Conservation (phyloP, 2,329 filamentous ascomycete genomes). For the Diaporthe eres region DNA sequence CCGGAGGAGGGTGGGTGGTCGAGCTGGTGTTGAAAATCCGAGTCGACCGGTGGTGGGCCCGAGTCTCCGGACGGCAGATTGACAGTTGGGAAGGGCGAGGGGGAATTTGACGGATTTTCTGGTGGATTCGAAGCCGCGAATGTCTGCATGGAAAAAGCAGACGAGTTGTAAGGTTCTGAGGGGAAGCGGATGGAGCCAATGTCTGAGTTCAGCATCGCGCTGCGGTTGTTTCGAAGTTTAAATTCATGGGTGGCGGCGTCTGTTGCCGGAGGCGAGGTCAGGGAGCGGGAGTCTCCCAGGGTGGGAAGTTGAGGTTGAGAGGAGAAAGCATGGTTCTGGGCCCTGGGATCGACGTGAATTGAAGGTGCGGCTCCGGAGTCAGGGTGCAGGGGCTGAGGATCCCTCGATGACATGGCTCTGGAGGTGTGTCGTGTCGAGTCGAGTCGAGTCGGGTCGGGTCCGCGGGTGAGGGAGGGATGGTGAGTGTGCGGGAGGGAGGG, state of each 20-base stretch:
- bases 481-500: slow-evolving; percentile 5
- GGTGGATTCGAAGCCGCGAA: slow-evolving; percentile 32
- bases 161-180: slow-evolving; percentile 36
- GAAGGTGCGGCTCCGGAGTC: slow-evolving; percentile 37
- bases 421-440: slow-evolving; percentile 6
- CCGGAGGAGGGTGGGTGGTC: slow-evolving; percentile 37
- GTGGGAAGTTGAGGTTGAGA: slow-evolving; percentile 33
- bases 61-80: slow-evolving; percentile 41
- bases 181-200: slow-evolving; percentile 39
- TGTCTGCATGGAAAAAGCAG: slow-evolving; percentile 39
- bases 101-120: slow-evolving; percentile 49
- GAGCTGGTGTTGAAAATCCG: slow-evolving; percentile 38
- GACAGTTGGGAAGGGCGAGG: slow-evolving; percentile 49
- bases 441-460: slow-evolving; percentile 13
- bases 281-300: slow-evolving; percentile 39
- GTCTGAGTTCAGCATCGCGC: slow-evolving; percentile 44
- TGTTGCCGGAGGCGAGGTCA: slow-evolving; percentile 45
- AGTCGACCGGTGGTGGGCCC: slow-evolving; percentile 40
- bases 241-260: slow-evolving; percentile 43
- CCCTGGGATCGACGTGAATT: slow-evolving; percentile 30
- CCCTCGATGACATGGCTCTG: slow-evolving; percentile 38
- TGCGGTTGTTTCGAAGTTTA: slow-evolving; percentile 44
- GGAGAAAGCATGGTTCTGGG: slow-evolving; percentile 35
- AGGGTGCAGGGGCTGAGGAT: slow-evolving; percentile 39
- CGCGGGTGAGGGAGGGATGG: slow-evolving; percentile 18